phyloP scores from a whole-genome alignment of 1,284 basidiomycete genomes.

The Cutaneotrichosporon sp. region DNA sequence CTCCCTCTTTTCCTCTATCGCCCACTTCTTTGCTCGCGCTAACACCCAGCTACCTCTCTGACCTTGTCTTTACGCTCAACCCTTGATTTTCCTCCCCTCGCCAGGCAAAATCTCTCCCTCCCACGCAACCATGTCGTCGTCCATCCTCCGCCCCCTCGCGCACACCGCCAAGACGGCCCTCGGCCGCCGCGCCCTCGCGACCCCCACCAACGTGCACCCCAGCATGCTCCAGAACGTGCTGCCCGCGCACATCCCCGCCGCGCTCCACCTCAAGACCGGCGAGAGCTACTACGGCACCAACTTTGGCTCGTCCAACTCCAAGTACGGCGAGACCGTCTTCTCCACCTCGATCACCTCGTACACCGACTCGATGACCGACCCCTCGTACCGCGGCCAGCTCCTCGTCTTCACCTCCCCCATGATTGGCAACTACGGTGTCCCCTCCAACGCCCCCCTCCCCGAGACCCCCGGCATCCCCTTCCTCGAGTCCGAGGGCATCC shows the following conservation, averaged over 20 bases:
- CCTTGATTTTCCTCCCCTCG: conserved; percentile 28
- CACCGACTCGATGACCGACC: conserved; percentile 99
- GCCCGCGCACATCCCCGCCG: conserved; percentile 65
- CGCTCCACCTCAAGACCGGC: conserved; percentile 90
- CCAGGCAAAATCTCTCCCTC: conserved; percentile 4
- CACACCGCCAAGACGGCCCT: conserved; percentile 5
- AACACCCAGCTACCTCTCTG: conserved; percentile 48
- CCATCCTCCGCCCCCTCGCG: conserved; percentile 26
- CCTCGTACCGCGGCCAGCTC: conserved; percentile 96
- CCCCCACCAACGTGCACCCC: conserved; percentile 31
- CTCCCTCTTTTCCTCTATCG: background rate
- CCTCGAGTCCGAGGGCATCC: conserved; percentile 85
- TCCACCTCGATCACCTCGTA: conserved; percentile 99
- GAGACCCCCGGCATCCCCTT: conserved; percentile 83
- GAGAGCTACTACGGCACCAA: conserved; percentile 85
- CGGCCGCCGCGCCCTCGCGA: conserved; percentile 26
- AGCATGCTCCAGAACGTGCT: conserved; percentile 32
- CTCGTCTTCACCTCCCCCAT: conserved; percentile 97
- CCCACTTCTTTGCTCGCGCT: conserved; percentile 5
- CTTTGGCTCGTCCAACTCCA: conserved; percentile 85
- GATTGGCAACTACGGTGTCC: conserved; percentile 99
- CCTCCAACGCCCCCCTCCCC: conserved; percentile 74
- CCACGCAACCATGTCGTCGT: conserved; percentile 20
- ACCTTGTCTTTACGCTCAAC: conserved; percentile 50
- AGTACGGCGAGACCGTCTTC: conserved; percentile 97